Evolutionary conservation across 2,329 filamentous ascomycete species (phyloP).

Genomic region (Colletotrichum chlorophyti): DNA sequence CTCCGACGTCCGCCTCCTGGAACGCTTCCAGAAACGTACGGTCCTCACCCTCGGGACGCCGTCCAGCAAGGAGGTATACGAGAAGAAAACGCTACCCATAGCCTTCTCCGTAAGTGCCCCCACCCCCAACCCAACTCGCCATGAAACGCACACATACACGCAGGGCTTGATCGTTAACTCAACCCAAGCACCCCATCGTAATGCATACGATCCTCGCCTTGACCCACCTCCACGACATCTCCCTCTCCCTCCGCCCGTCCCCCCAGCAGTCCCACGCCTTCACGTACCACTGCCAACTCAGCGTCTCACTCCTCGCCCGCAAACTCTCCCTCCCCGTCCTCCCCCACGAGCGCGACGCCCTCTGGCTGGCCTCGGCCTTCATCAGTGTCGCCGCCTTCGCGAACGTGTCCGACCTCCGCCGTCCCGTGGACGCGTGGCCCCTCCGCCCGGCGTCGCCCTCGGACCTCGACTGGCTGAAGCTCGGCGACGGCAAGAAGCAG

Average conservation of each 20-base stretch:
- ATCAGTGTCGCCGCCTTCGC: slow-evolving; percentile 54
- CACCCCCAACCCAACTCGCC: neutral
- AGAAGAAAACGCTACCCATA: slow-evolving; percentile 43
- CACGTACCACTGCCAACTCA: slow-evolving; percentile 54
- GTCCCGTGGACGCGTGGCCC: slow-evolving; percentile 61
- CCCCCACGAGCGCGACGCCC: slow-evolving; percentile 49
- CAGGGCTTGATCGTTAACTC: no score
- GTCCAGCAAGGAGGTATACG: slow-evolving; percentile 40
- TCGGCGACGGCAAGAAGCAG: slow-evolving; percentile 61
- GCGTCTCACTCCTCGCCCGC: slow-evolving; percentile 53
- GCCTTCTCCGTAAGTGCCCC: slow-evolving; percentile 44
- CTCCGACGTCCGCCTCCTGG: slow-evolving; percentile 42
- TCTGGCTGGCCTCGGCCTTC: slow-evolving; percentile 55
- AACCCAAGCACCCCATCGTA: slow-evolving; percentile 54
- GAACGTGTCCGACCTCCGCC: slow-evolving; percentile 45
- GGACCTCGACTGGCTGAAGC: slow-evolving; percentile 65
- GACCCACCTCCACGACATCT: slow-evolving; percentile 59
- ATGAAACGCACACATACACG: no score
- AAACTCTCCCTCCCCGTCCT: slow-evolving; percentile 44
- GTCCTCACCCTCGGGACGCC: slow-evolving; percentile 46
- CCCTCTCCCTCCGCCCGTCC: slow-evolving; percentile 36
- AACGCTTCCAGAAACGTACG: slow-evolving; percentile 50
- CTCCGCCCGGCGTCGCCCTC: slow-evolving; percentile 47
- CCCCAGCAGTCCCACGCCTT: slow-evolving; percentile 40
- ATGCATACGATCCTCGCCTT: slow-evolving; percentile 61